Evolutionary conservation across 164 flowering plant species (phyloP), one percentile per base, ranked within the genome.

Genomic region (Piper betle): DNA sequence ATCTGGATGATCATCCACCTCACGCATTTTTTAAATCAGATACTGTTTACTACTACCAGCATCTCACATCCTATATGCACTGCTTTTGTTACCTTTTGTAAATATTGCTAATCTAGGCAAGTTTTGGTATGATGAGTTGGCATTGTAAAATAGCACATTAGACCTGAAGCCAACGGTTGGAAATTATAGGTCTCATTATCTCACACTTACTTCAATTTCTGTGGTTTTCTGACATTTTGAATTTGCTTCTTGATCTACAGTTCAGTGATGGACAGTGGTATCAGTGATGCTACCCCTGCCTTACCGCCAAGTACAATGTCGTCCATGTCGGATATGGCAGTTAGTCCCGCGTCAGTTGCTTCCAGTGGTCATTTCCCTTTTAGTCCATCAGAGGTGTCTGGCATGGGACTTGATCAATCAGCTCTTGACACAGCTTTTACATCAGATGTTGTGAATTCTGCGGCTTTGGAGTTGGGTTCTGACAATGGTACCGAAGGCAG

Each of bases 351-450:
- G 16, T 93, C 97, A 52, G 93, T 79, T 57, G 87, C 93, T 63
- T 93, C 96, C 16, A 87, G 87, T 74, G 96, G 96, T n/a, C 96
- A 90, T 75, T 90, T 93, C 62, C 92, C 96, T 3, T 93, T 93
- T 75, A 83, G 79, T 66, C 79, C 97, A 18, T 75, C 96, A 59
- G 97, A 93, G 60, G 82, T 92, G 50, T 76, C 96, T 20, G 96
- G 96, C 59, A 86, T 90, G 75, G 96, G 90, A 52, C 83, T 87
- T 4, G 99, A 90, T 50, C 69, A 91, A 52, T 84, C 94, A 68
- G 89, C 80, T 60, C 83, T 93, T 42, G 99, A 88, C 66, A 65
- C 94, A 18, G 80, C 94, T 65, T 93, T 93, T 72, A 79, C 94
- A 57, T 78, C 91, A 38, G 97, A 93, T 68, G 89, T 88, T 62